Base-by-base conservation (phyloP, 2,329 filamentous ascomycete genomes). In the Cordyceps cateniannulata region DNA sequence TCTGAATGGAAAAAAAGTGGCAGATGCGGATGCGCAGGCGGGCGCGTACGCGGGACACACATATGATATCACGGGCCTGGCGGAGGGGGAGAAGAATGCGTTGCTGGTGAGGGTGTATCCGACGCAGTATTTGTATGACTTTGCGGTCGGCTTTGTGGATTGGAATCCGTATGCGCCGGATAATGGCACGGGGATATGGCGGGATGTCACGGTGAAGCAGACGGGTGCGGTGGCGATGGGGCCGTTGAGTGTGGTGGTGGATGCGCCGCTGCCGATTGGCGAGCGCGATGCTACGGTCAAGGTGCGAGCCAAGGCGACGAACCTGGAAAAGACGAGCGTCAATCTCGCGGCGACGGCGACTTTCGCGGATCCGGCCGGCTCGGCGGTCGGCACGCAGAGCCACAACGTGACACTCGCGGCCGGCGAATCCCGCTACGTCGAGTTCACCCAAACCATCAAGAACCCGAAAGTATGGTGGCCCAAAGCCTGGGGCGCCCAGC, bases 101-200 rank as follows among this genome's bases (percentile, higher is more conserved):
- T 63, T 88, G 2, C 72, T 81, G 1, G 77, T 86, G 20, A 74
- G 75, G 44, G 80, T 78, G 0, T 78, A 85, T 63, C 84, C 84
- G 0, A 86, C 84, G 0, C 75, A 84, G 63, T 86, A 86, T 67
- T 75, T 81, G 18, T 76, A 79, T 25, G 83, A 87, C 62, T 79
- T 87, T 57, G 83, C 80, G 0, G 70, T 85, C 10, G 82, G 82
- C 0, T 87, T 85, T 60, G 79, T 84, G 0, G 84, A 86, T 65
- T 86, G 84, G 84, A 86, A 86, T 59, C 83, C 83, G 0, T 80
- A 81, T 59, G 82, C 84, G 0, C 78, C 82, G 0, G 85, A 87
- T 67, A 86, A 86, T 51, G 84, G 84, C 2, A 85, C 83, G 0
- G 85, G 85, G 0, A 73, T 88, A 9, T 88, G 85, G 85, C 76